Conservation (phyloP, 2,329 filamentous ascomycete genomes). For the Boeremia lycopersici region DNA sequence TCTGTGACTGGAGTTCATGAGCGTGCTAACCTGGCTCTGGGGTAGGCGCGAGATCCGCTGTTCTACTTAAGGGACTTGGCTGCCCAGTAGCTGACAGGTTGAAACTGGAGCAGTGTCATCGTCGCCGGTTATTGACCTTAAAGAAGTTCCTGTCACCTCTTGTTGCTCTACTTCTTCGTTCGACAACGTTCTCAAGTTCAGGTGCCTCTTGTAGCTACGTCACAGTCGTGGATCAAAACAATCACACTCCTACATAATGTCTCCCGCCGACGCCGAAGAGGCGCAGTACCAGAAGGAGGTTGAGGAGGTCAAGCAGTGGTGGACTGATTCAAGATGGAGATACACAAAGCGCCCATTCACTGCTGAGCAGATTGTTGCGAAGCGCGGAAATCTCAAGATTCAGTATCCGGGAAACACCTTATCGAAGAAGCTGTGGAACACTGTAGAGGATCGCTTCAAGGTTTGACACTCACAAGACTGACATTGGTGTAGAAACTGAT, state of each 20-base stretch:
- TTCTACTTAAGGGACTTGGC: constrained; percentile 42
- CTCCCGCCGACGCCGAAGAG: constrained; percentile 67
- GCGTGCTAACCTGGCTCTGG: constrained; percentile 23
- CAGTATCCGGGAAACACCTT: constrained; percentile 88
- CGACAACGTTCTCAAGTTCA: background rate
- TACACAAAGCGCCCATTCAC: constrained; percentile 92
- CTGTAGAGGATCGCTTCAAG: constrained; percentile 84
- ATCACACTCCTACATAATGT: constrained; percentile 25
- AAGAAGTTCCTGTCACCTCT: background rate
- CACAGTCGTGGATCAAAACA: constrained; percentile 3
- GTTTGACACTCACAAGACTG: constrained; percentile 52
- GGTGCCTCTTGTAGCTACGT: background rate
- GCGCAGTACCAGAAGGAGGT: constrained; percentile 81
- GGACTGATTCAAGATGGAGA: constrained; percentile 89
- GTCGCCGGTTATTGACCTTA: constrained; percentile 22
- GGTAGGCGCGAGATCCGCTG: constrained; percentile 21
- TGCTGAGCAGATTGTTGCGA: constrained; percentile 94
- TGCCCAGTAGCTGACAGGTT: constrained; percentile 11
- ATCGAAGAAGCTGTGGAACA: constrained; percentile 93
- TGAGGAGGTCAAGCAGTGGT: constrained; percentile 89
- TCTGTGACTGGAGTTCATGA: constrained; percentile 23
- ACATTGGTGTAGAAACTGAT: background rate
- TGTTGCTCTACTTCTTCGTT: background rate
- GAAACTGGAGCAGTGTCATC: constrained; percentile 28
- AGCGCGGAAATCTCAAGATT: constrained; percentile 88